Evolutionary conservation across 2,329 filamentous ascomycete species (phyloP).

Genomic region (Fusarium sambucinum): DNA sequence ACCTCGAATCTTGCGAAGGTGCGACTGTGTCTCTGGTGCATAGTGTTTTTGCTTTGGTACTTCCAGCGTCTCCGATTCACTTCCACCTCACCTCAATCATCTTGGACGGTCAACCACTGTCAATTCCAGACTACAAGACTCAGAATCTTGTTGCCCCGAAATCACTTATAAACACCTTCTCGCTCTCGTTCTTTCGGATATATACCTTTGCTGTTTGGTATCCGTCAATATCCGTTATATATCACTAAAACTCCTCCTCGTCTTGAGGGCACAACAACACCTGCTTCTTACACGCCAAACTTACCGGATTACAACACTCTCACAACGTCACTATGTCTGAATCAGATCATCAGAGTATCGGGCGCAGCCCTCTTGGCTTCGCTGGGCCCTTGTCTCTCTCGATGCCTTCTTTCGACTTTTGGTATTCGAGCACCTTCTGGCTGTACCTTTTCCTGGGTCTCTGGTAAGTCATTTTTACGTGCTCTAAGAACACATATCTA

Average conservation of each 20-base stretch:
- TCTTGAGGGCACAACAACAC: slow-evolving; percentile 39
- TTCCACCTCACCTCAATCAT: slow-evolving; percentile 31
- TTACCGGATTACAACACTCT: slow-evolving; percentile 32
- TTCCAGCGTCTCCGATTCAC: slow-evolving; percentile 48
- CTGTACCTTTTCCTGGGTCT: slow-evolving; percentile 57
- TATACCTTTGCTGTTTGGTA: slow-evolving; percentile 19
- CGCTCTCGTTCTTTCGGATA: slow-evolving; percentile 30
- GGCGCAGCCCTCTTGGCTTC: slow-evolving; percentile 31
- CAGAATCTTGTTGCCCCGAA: slow-evolving; percentile 23
- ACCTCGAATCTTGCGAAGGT: slow-evolving; percentile 38
- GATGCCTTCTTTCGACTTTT: slow-evolving; percentile 51
- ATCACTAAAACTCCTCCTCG: slow-evolving; percentile 23
- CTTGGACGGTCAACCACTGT: slow-evolving; percentile 42
- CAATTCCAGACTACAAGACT: slow-evolving; percentile 38
- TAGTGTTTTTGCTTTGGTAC: slow-evolving; percentile 46
- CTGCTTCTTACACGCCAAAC: slow-evolving; percentile 21
- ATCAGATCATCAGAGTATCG: slow-evolving; percentile 31
- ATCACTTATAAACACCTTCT: slow-evolving; percentile 24
- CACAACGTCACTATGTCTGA: slow-evolving; percentile 40
- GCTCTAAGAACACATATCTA: not conserved
- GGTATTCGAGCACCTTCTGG: slow-evolving; percentile 62
- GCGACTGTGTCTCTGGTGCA: slow-evolving; percentile 46
- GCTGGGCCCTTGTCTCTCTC: slow-evolving; percentile 34
- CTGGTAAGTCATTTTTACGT: slow-evolving; percentile 57
- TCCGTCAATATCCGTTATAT: slow-evolving; percentile 26